Conservation (phyloP, 1,284 basidiomycete species). For the Neonothopanus nambi region DNA sequence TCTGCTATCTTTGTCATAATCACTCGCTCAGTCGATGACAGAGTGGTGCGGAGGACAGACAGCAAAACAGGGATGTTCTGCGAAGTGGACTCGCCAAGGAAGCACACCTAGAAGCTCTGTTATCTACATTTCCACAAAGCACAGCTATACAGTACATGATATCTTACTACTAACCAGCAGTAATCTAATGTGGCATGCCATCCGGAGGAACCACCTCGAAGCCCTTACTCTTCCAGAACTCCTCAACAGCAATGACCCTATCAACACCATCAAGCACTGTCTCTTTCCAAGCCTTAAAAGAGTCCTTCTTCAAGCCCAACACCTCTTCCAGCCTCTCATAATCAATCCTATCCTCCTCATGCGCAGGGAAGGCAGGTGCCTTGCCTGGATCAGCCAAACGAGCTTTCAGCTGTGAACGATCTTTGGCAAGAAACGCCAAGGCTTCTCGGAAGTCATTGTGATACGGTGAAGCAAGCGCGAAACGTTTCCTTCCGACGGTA, state of each 20-base stretch:
- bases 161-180: too few species aligned
- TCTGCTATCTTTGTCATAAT: too few species aligned
- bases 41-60: too few species aligned
- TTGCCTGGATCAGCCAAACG: slow-evolving; percentile 15
- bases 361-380: slow-evolving; percentile 10
- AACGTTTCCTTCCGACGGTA: slow-evolving; percentile 11
- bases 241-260: slow-evolving; percentile 16
- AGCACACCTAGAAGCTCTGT: too few species aligned
- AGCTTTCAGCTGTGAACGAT: slow-evolving; percentile 18
- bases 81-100: too few species aligned
- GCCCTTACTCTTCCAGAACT: slow-evolving; percentile 18
- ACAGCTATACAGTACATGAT: too few species aligned
- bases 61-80: too few species aligned
- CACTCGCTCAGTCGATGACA: too few species aligned
- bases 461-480: slow-evolving; percentile 16
- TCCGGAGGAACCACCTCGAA: background rate
- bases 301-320: slow-evolving; percentile 14
- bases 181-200: background rate
- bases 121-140: too few species aligned
- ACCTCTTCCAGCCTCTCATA: slow-evolving; percentile 12
- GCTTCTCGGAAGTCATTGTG: slow-evolving; percentile 14
- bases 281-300: slow-evolving; percentile 20
- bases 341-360: background rate
- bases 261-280: slow-evolving; percentile 21
- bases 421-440: slow-evolving; percentile 15